Percentiles rank a stretch among this genome's conserved stretches.
phyloP scores from a whole-genome alignment of 805 yeast genomes.

The Yamadazyma philogaea region DNA sequence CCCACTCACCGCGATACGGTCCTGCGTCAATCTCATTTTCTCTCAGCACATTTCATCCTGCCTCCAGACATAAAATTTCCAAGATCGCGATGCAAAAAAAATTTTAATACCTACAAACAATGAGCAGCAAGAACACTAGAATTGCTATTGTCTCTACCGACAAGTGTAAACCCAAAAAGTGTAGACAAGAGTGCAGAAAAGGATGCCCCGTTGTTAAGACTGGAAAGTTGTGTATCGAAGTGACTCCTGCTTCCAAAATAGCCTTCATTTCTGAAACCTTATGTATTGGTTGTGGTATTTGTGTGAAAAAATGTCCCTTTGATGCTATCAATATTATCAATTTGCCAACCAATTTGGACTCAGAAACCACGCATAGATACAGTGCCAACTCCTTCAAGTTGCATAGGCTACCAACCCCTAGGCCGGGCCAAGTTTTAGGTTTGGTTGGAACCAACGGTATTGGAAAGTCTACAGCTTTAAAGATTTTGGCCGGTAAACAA shows the following conservation, averaged over 20 bases:
- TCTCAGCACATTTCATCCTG: slow-evolving; percentile 2
- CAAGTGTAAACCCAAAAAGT: slow-evolving; percentile 96
- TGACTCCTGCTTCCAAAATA: slow-evolving; percentile 82
- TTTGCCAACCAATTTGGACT: slow-evolving; percentile 90
- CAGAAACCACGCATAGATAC: slow-evolving; percentile 93
- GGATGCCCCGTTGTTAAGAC: slow-evolving; percentile 98
- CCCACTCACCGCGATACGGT: background rate
- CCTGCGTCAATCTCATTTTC: background rate
- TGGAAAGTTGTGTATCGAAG: slow-evolving; percentile 97
- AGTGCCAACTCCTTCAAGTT: slow-evolving; percentile 97
- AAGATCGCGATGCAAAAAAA: slow-evolving; percentile 12
- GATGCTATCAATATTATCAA: slow-evolving; percentile 96
- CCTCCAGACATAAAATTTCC: slow-evolving; percentile 2
- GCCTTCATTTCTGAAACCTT: slow-evolving; percentile 91
- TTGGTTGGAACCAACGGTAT: slow-evolving; percentile 99
- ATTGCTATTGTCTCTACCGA: slow-evolving; percentile 94
- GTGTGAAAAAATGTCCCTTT: slow-evolving; percentile 97
- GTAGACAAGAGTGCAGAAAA: slow-evolving; percentile 97
- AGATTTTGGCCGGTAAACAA: slow-evolving; percentile 95
- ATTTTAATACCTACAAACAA: slow-evolving; percentile 14
- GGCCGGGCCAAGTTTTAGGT: slow-evolving; percentile 98
- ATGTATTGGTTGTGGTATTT: slow-evolving; percentile 99
- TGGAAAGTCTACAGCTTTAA: slow-evolving; percentile 95
- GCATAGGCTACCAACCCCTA: slow-evolving; percentile 95
- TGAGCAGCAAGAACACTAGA: slow-evolving; percentile 58